Percentiles rank a stretch among this genome's conserved stretches.
Conservation (phyloP, 2,329 filamentous ascomycete species). For the Pestalotiopsis sp. region DNA sequence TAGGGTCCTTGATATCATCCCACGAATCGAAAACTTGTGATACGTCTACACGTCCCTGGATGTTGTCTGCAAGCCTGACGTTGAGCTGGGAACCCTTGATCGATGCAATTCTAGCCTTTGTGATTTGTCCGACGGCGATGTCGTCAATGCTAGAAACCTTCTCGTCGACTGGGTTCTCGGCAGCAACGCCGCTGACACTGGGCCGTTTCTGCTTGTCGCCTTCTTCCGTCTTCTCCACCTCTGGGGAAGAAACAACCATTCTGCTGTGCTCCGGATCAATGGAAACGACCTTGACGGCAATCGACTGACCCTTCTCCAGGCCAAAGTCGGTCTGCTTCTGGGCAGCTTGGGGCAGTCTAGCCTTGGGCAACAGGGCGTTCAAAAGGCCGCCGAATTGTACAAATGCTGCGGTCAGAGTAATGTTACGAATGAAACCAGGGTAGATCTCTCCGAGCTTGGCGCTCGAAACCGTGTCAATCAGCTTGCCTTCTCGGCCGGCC, state of each 20-base stretch:
- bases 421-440: conserved; percentile 82
- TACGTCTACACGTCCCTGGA: conserved; percentile 90
- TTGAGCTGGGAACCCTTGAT: conserved; percentile 93
- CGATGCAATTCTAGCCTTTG: conserved; percentile 78
- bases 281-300: conserved; percentile 72
- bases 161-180: conserved; percentile 61
- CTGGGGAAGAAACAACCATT: conserved; percentile 59
- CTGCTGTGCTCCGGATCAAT: conserved; percentile 71
- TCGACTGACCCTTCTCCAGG: conserved; percentile 73
- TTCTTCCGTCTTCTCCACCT: conserved; percentile 48
- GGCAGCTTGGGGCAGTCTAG: conserved; percentile 72
- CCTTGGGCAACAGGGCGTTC: conserved; percentile 79
- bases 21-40: conserved; percentile 88
- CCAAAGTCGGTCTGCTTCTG: conserved; percentile 75
- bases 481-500: conserved; percentile 69
- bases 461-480: conserved; percentile 74
- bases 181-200: conserved; percentile 37
- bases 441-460: conserved; percentile 69
- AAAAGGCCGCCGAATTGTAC: conserved; percentile 83
- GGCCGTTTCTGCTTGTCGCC: conserved; percentile 35
- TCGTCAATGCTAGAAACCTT: conserved; percentile 69
- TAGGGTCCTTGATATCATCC: conserved; percentile 83
- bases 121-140: conserved; percentile 70
- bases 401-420: conserved; percentile 80
- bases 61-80: conserved; percentile 81